Base-by-base conservation (phyloP, 257 asterid species). In the Solanum chiquidenum region DNA sequence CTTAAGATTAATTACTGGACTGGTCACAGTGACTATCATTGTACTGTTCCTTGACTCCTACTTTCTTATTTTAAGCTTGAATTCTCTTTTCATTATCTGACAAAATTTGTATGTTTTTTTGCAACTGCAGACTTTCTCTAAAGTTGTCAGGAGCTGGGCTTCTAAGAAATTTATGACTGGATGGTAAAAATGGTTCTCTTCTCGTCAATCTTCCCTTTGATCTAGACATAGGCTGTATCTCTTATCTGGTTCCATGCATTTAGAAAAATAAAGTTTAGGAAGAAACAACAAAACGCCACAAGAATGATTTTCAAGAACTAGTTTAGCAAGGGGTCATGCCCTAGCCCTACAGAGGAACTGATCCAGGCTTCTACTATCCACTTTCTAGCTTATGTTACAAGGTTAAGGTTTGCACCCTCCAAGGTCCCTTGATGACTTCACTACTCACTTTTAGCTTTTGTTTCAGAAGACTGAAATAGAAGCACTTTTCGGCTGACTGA, bases 131-230 rank as follows among this genome's bases (percentile, higher is more conserved):
- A 94, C 99, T 18, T 95, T 95, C 89, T 95, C 92, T 93, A 95
- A 94, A 93, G 98, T 96, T 83, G 93, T 96, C 84, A 93, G 99
- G 92, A 96, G 99, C 93, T 96, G 99, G 99, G 95, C 99, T 49
- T 96, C 99, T 29, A 95, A 96, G 91, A 96, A 96, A 92, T 96
- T 96, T 92, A 96, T 96, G 98, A 96, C 98, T 64, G 99, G 99
- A 92, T 96, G 98, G 99, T 96, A 90, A 93, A 93, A 89, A 52
- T 87, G 83, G 4, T 79, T 62, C 33, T 83, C 85, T 80, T 46
- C 69, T 82, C 69, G 2, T 82, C 69, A 82, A 82, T 82, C 85
- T 49, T 49, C 69, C 68, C 69, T 29, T 49, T 49, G 69, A 49
- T 82, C 85, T 44, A 46, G 85, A 0, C 9, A 46, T 29, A 80